phyloP scores from a whole-genome alignment of 2,329 filamentous ascomycete genomes.

The Lojkania enalia region DNA sequence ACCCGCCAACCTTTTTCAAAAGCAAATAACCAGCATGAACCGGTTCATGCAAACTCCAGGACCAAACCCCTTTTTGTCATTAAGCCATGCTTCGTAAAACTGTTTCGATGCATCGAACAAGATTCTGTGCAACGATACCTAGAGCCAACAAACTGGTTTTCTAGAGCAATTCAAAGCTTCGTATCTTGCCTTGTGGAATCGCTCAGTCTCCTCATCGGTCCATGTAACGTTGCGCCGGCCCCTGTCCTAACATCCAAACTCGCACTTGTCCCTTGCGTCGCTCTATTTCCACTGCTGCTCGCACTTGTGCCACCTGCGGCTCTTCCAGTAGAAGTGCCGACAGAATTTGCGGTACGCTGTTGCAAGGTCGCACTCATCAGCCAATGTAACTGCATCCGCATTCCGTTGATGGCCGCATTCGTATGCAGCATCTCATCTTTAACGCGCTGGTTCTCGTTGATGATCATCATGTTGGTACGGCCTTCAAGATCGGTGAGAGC shows the following conservation, averaged over 20 bases:
- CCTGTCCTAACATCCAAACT: constrained; percentile 18
- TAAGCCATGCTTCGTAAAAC: neutral
- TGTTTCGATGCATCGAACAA: neutral
- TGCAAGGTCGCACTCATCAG: constrained; percentile 61
- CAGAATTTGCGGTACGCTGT: constrained; percentile 33
- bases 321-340: constrained; percentile 29
- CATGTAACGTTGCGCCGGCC: constrained; percentile 28
- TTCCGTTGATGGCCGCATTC: constrained; percentile 61
- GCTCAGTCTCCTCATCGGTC: constrained; percentile 37
- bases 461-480: constrained; percentile 63
- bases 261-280: constrained; percentile 27
- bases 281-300: constrained; percentile 25
- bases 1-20: neutral
- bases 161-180: constrained; percentile 39
- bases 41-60: neutral
- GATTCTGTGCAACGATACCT: no score
- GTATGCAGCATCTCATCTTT: constrained; percentile 66
- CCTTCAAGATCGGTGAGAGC: constrained; percentile 63
- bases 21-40: no score
- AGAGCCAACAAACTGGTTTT: no score
- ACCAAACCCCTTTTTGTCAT: neutral
- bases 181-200: constrained; percentile 43
- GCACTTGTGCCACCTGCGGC: constrained; percentile 27
- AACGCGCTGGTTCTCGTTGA: constrained; percentile 64
- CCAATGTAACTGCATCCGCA: constrained; percentile 66